phyloP scores from a whole-genome alignment of 2,329 filamentous ascomycete genomes.

The Fusarium bactridioides region DNA sequence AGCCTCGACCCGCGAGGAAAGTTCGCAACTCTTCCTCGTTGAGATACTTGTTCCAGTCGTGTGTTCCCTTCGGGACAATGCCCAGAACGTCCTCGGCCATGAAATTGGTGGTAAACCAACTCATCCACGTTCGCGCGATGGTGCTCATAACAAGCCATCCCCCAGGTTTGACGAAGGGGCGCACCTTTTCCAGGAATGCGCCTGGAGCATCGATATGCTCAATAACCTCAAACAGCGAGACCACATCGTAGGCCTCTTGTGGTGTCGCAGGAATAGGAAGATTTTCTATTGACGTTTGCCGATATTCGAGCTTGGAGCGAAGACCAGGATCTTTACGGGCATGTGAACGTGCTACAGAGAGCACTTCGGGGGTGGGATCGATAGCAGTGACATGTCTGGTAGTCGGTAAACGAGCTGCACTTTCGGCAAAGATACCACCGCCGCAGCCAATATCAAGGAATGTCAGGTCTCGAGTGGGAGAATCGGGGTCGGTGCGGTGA shows the following conservation, averaged over 20 bases:
- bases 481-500: conserved; percentile 60
- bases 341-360: conserved; percentile 79
- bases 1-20: conserved; percentile 63
- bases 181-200: conserved; percentile 74
- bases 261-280: conserved; percentile 55
- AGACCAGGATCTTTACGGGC: conserved; percentile 77
- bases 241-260: conserved; percentile 72
- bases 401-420: conserved; percentile 72
- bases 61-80: conserved; percentile 90
- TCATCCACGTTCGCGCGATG: conserved; percentile 87
- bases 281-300: conserved; percentile 79
- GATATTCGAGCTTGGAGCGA: conserved; percentile 70
- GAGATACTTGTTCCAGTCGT: conserved; percentile 97
- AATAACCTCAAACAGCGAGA: conserved; percentile 92
- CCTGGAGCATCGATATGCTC: conserved; percentile 86
- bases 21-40: conserved; percentile 79
- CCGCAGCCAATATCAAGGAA: conserved; percentile 96
- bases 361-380: conserved; percentile 77
- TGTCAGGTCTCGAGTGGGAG: conserved; percentile 55
- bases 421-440: conserved; percentile 95
- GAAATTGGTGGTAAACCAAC: conserved; percentile 91
- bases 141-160: conserved; percentile 94
- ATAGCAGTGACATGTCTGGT: conserved; percentile 76
- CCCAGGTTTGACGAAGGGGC: conserved; percentile 83
- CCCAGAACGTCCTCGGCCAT: conserved; percentile 87